Evolutionary conservation across 768 basidiomycete species (phyloP).

Genomic region (Termitomyces sp.): DNA sequence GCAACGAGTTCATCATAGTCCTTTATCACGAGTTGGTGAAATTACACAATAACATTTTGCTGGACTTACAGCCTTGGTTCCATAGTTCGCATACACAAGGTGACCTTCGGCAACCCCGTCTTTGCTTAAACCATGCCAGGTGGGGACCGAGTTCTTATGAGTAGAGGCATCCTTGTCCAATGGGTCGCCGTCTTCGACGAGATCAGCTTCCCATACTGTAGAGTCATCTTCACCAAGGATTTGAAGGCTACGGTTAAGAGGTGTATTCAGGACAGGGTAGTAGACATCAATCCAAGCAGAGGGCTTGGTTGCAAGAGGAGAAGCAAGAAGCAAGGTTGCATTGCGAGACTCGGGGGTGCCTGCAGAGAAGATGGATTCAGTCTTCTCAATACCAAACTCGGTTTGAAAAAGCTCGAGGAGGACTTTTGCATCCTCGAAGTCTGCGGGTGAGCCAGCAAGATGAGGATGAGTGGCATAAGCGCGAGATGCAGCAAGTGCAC

Average conservation of each 20-base stretch:
- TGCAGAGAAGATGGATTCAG: constrained; percentile 61
- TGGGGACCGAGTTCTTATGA: constrained; percentile 59
- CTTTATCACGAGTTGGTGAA: constrained; percentile 12
- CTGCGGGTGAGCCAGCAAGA: constrained; percentile 59
- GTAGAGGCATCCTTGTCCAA: constrained; percentile 68
- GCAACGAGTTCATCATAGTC: constrained; percentile 50
- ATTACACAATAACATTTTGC: background rate
- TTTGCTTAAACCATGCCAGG: constrained; percentile 85
- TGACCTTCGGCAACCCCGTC: constrained; percentile 70
- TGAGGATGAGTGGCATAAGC: constrained; percentile 65
- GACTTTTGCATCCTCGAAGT: constrained; percentile 57
- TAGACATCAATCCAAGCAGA: constrained; percentile 84
- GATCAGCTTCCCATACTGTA: constrained; percentile 60
- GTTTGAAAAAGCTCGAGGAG: constrained; percentile 65
- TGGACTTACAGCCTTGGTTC: constrained; percentile 46
- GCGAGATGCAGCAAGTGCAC: constrained; percentile 52
- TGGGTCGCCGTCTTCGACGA: constrained; percentile 65
- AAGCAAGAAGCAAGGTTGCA: constrained; percentile 54
- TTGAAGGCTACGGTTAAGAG: constrained; percentile 60
- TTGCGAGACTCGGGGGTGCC: constrained; percentile 62
- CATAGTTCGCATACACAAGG: constrained; percentile 77
- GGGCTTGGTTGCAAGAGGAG: constrained; percentile 37
- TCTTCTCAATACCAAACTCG: constrained; percentile 46
- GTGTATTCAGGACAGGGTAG: constrained; percentile 82
- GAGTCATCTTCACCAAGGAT: constrained; percentile 54